Conservation (phyloP, 2,329 filamentous ascomycete species). For the Xylaria polymorpha region DNA sequence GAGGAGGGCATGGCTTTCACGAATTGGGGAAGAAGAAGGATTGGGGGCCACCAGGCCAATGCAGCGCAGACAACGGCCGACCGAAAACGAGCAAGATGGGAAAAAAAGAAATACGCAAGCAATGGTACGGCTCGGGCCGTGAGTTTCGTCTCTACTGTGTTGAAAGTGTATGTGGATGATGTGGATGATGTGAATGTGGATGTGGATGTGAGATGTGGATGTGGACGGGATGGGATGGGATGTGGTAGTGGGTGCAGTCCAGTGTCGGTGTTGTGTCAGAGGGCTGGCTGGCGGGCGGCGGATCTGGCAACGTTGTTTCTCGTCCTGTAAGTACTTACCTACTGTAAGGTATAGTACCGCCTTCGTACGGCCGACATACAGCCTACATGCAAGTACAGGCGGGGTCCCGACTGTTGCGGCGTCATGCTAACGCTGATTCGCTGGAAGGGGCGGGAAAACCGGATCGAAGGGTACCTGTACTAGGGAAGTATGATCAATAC, state of each 20-base stretch:
- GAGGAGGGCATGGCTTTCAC: constrained; percentile 39
- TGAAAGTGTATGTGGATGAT: background rate
- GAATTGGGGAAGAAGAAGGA: constrained; percentile 18
- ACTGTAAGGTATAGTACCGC: background rate
- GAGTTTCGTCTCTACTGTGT: constrained; percentile 1
- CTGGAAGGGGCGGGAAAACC: background rate
- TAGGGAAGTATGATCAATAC: constrained; percentile 19
- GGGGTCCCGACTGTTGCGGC: background rate
- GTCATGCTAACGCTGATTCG: constrained; percentile 22
- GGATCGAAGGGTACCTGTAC: background rate
- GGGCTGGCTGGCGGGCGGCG: background rate
- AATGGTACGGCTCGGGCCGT: constrained; percentile 12
- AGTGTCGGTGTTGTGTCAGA: background rate
- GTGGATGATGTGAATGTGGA: background rate
- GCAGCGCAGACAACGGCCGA: background rate
- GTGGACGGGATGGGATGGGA: no score
- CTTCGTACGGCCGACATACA: background rate
- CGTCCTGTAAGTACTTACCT: no score
- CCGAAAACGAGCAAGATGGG: constrained; percentile 9
- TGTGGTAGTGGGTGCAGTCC: background rate
- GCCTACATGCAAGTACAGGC: constrained; percentile 2
- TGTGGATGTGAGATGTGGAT: background rate
- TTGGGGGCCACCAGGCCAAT: constrained; percentile 1
- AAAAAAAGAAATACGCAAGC: background rate
- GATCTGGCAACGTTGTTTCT: constrained; percentile 3